Conservation (phyloP, 1,139 yeast species). For the Lodderomyces metapsilosis region DNA sequence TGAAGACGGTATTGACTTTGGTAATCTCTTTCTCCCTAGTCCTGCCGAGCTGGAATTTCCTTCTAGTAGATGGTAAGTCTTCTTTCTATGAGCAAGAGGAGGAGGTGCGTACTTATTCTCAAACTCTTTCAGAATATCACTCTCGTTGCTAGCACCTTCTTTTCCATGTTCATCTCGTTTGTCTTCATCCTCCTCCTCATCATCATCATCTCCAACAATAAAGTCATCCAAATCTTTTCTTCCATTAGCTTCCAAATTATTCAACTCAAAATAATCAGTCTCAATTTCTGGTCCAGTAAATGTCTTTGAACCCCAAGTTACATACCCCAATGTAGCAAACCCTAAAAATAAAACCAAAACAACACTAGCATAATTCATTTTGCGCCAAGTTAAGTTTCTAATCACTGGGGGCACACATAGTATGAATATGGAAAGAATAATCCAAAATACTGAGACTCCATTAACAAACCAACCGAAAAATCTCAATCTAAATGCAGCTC, state of each 20-base stretch:
- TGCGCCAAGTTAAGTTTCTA: conserved; percentile 52
- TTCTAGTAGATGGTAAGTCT: conserved; percentile 9
- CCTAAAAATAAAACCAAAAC: conserved; percentile 53
- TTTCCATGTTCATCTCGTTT: too few relatives aligned
- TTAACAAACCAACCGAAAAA: conserved; percentile 68
- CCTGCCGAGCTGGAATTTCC: conserved; percentile 3
- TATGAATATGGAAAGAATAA: conserved; percentile 56
- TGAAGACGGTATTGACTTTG: background rate
- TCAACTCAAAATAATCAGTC: conserved; percentile 44
- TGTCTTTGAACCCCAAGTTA: conserved; percentile 56
- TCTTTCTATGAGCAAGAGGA: conserved; percentile 1
- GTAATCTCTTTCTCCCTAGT: background rate
- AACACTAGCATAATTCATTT: conserved; percentile 75
- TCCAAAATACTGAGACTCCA: conserved; percentile 59
- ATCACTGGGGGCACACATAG: conserved; percentile 75
- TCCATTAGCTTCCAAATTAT: conserved; percentile 24
- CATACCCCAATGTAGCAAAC: conserved; percentile 51
- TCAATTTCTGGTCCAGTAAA: conserved; percentile 69
- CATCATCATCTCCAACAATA: conserved; percentile 18
- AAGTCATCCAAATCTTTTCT: conserved; percentile 11
- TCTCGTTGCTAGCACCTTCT: conserved; percentile 10
- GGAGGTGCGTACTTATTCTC: background rate
- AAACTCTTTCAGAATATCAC: background rate
- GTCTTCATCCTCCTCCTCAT: conserved; percentile 11
- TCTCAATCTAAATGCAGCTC: conserved; percentile 69